Evolutionary conservation across 768 basidiomycete species (phyloP).

Genomic region (Exsudoporus frostii): DNA sequence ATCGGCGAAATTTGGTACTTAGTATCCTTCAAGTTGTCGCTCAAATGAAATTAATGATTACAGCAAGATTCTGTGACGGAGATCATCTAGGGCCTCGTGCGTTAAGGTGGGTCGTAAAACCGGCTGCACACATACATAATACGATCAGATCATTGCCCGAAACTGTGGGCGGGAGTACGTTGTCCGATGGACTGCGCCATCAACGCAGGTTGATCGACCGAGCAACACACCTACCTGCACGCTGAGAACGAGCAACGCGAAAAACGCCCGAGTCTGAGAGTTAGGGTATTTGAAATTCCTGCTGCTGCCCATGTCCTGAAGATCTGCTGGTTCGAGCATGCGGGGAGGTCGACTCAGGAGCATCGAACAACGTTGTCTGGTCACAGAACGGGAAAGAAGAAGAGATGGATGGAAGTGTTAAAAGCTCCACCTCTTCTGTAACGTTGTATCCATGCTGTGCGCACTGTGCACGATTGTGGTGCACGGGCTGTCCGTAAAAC

Average conservation of each 20-base stretch:
- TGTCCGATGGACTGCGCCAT: neutral
- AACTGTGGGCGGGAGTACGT: neutral
- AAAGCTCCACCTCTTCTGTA: constrained; percentile 19
- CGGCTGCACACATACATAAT: constrained; percentile 19
- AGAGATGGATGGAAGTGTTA: constrained; percentile 1
- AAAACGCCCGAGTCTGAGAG: constrained; percentile 5
- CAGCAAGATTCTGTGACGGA: constrained; percentile 17
- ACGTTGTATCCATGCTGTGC: constrained; percentile 25
- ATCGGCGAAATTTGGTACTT: constrained; percentile 6
- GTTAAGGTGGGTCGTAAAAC: constrained; percentile 28
- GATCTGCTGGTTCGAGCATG: constrained; percentile 18
- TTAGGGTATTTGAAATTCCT: constrained; percentile 34
- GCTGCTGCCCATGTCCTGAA: constrained; percentile 2
- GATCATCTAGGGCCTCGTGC: constrained; percentile 27
- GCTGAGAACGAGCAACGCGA: neutral
- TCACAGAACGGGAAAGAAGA: constrained; percentile 1
- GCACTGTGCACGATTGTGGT: constrained; percentile 7
- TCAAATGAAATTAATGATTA: constrained; percentile 13
- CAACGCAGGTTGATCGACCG: neutral
- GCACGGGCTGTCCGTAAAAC: constrained; percentile 17
- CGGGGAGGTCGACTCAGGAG: constrained; percentile 1
- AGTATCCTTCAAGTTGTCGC: constrained; percentile 1
- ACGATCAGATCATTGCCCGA: neutral
- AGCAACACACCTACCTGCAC: too few species aligned
- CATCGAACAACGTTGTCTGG: constrained; percentile 15